phyloP scores from a whole-genome alignment of 1,284 basidiomycete genomes.

The Gomphus bonarii region DNA sequence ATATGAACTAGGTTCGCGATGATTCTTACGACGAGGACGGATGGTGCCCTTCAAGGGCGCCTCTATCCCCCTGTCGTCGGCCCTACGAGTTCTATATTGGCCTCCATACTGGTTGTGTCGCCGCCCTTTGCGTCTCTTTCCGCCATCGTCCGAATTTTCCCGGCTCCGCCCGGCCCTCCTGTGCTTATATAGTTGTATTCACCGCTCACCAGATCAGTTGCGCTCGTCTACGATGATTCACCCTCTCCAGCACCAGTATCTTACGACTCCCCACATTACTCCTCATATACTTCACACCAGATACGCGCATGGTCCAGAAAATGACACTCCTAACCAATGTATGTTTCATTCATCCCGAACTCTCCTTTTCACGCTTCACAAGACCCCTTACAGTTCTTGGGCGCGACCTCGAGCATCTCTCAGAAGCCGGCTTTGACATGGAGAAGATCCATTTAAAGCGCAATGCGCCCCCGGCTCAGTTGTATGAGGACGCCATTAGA shows the following conservation, averaged over 20 bases:
- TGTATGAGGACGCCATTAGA: conserved; percentile 97
- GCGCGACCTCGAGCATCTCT: conserved; percentile 94
- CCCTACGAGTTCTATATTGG: neutral
- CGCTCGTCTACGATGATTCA: conserved; percentile 6
- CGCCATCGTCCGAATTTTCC: conserved; percentile 8
- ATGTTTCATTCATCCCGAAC: conserved; percentile 21
- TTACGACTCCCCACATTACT: conserved; percentile 66
- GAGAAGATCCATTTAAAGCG: conserved; percentile 81
- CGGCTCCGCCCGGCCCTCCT: conserved; percentile 3
- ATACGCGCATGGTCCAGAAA: conserved; percentile 64
- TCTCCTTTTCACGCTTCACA: conserved; percentile 2
- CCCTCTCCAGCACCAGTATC: conserved; percentile 9
- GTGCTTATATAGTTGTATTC: conserved; percentile 6
- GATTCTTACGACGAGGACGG: neutral
- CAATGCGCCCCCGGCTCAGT: conserved; percentile 89
- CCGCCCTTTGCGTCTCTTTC: neutral
- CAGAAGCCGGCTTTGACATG: conserved; percentile 99
- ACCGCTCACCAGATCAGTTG: neutral
- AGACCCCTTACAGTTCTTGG: conserved; percentile 58
- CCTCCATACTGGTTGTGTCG: neutral
- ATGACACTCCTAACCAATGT: conserved; percentile 52
- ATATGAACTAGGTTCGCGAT: neutral
- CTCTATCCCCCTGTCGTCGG: neutral
- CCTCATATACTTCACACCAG: conserved; percentile 77
- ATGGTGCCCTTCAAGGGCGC: conserved; percentile 3